phyloP scores from a whole-genome alignment of 2,329 filamentous ascomycete species.

The Akanthomyces lecanii region DNA sequence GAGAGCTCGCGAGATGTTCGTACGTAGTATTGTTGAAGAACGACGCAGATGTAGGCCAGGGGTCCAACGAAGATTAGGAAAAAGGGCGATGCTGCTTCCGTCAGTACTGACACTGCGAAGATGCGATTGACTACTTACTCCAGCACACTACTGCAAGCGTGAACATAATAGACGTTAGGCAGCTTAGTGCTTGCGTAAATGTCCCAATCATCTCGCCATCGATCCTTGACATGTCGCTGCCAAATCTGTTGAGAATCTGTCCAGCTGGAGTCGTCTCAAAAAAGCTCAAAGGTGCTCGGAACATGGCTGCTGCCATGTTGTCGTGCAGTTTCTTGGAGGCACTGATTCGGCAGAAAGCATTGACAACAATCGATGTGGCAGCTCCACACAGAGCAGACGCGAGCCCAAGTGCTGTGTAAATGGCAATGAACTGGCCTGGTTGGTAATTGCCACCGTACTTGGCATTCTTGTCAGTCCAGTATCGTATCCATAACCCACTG shows the following conservation, averaged over 20 bases:
- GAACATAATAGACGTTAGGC: constrained; percentile 21
- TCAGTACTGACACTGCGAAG: constrained; percentile 81
- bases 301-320: constrained; percentile 87
- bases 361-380: constrained; percentile 80
- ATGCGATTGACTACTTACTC: constrained; percentile 63
- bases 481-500: constrained; percentile 81
- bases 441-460: constrained; percentile 60
- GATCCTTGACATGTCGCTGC: constrained; percentile 53
- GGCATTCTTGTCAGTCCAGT: constrained; percentile 75
- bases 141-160: constrained; percentile 78
- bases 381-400: constrained; percentile 75
- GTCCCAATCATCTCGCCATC: constrained; percentile 15
- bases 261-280: constrained; percentile 90
- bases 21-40: constrained; percentile 88
- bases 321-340: constrained; percentile 88
- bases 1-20: constrained; percentile 87
- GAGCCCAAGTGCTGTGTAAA: constrained; percentile 85
- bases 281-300: constrained; percentile 90
- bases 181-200: constrained; percentile 16
- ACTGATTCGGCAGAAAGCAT: constrained; percentile 96
- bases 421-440: constrained; percentile 77
- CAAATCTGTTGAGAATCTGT: constrained; percentile 86
- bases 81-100: constrained; percentile 70
- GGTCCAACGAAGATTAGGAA: constrained; percentile 66
- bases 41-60: constrained; percentile 70